Base-by-base conservation (phyloP, 257 asterid genomes). In the Nemophila menziesii region DNA sequence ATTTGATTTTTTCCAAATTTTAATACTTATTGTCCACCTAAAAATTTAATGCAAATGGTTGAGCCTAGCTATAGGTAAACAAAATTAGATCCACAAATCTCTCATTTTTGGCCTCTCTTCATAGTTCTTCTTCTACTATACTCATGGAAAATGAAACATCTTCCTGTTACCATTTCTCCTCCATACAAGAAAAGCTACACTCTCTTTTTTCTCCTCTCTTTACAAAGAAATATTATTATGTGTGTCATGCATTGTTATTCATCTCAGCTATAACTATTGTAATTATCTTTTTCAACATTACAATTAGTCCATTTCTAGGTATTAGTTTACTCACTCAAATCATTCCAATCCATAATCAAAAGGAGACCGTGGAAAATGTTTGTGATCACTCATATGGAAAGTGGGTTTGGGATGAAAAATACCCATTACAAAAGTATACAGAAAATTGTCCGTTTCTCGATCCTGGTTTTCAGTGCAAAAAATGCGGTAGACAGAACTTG, bases 401-500 rank as follows among this genome's bases (percentile, higher is more conserved):
- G 9, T 89, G 97, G 97, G 66, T 80, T 44, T 49, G 73, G 71
- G 92, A 89, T 19, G 78, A 73, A 16, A 57, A 12, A 11, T 76
- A 48, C 43, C 61, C 84, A 19, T 22, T 34, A 19, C 52, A 33
- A n/a, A 46, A 62, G 18, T 89, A 89, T 60, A 8, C 61, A 5
- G 97, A 89, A 62, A 46, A 62, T 3, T 89, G 97, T 74, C 84
- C 84, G 3, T 89, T 83, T 52, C 43, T 89, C 49, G 95, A 89
- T 55, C 86, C 90, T 0, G 97, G 97, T 0, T 89, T 89, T 51
- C 82, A 92, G 4, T 89, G 97, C 67, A 74, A 22, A 21, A 39
- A 4, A 4, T 83, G 58, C 36, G 97, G 97, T 3, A 50, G 97
- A 9, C 46, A 16, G 0, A 84, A 89, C 44, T 39, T 46, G 5